A percentile compares a stretch with the other conserved stretches of the same genome.
These are phyloP conservation scores for Nicotiana tabacum DNA, from an alignment of 257 asterid species.

Conservation along the genomic window DNA sequence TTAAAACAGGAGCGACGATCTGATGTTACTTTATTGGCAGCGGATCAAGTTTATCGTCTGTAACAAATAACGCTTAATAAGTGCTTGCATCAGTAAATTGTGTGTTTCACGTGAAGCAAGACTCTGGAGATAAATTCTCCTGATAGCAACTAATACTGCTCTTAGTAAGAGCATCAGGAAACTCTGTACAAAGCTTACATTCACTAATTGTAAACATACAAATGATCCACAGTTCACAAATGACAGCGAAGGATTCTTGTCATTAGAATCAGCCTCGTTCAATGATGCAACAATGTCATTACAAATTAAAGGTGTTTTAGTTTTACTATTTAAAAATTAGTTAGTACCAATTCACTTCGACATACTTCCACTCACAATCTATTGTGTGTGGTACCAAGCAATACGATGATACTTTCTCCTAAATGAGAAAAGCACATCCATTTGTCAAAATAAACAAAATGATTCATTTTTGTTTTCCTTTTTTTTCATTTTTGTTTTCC, in stretches of 20 bases:
- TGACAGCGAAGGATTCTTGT: neutral
- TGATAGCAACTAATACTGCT: too few relatives aligned
- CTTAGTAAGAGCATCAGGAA: too few relatives aligned
- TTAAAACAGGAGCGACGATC: neutral
- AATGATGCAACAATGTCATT: neutral
- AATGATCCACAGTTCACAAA: too few relatives aligned
- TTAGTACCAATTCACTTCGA: neutral
- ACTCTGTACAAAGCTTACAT: too few relatives aligned
- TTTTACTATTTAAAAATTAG: neutral
- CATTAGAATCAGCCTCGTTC: neutral
- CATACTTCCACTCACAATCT: neutral
- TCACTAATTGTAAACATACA: too few relatives aligned
- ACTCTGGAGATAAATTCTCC: too few relatives aligned
- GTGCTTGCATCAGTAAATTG: neutral
- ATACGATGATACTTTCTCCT: neutral
- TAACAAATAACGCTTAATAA: neutral
- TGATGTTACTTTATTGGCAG: neutral
- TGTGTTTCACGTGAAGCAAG: neutral
- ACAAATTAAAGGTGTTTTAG: neutral
- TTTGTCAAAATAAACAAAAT: neutral
- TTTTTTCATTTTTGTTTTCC: too few relatives aligned
- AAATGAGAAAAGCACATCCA: neutral
- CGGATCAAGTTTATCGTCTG: neutral
- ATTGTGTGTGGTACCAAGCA: neutral
- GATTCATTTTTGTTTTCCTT: neutral